A percentile compares a stretch with the other conserved stretches of the same genome.
Conservation (phyloP, 1,284 basidiomycete genomes). For the Takashimella tepidaria region DNA sequence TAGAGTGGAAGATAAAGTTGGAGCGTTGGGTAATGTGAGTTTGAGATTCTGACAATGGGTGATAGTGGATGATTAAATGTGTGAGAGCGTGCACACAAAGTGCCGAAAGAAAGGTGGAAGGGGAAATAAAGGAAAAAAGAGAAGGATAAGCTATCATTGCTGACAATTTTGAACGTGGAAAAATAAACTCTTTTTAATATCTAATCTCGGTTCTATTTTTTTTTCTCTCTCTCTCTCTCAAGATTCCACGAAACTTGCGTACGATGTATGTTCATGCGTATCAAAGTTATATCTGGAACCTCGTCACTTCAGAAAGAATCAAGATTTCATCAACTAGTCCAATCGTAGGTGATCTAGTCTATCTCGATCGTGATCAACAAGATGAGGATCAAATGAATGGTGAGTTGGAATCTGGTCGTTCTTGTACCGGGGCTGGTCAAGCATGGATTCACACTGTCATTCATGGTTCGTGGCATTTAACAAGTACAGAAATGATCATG, state of each 20-base stretch:
- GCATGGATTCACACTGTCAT: too few species aligned
- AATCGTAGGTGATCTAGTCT: conserved; percentile 82
- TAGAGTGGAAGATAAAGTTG: conserved; percentile 75
- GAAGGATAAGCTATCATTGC: neutral
- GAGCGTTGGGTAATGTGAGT: conserved; percentile 73
- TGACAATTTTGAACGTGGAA: too few species aligned
- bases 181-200: too few species aligned
- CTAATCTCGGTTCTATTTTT: neutral
- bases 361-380: conserved; percentile 48
- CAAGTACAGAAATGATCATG: too few species aligned
- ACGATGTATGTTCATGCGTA: conserved; percentile 99
- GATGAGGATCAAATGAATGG: conserved; percentile 50
- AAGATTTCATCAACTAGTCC: conserved; percentile 70
- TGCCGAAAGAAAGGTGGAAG: too few species aligned
- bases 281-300: conserved; percentile 98
- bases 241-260: conserved; percentile 92
- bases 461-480: too few species aligned
- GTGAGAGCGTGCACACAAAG: too few species aligned
- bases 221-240: conserved; percentile 11
- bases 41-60: neutral
- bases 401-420: too few species aligned
- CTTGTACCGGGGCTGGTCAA: too few species aligned
- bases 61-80: neutral
- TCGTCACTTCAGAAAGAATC: conserved; percentile 87
- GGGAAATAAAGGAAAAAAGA: too few species aligned